Evolutionary conservation across 192 early-diverging fungal species (phyloP), one percentile per base, ranked within the genome.

Genomic region (Martensiomyces pterosporus): DNA sequence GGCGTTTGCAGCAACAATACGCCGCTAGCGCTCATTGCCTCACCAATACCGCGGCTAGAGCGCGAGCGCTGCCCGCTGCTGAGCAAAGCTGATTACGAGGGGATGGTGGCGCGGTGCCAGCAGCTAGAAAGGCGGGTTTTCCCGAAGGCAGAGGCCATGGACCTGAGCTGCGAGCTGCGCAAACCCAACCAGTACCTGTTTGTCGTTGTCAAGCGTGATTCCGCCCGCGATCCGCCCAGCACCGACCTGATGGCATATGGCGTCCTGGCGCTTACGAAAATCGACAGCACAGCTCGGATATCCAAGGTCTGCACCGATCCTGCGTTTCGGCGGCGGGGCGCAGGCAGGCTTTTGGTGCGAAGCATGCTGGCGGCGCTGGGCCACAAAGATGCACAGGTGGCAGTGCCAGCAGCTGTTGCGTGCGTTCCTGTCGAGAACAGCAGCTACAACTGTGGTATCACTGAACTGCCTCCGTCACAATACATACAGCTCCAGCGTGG

Each of bases 111-210:
- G 17, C 33, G 21, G 22, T 62, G 60, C 46, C 52, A 62, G 42
- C 51, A 52, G n/a, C 45, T 62, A 2, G 60, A 62, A 26, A 34
- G 33, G 13, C 60, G 52, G 2, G 52, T 55, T 15, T 62, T 62
- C 18, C 60, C 60, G 33, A 53, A 62, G 46, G 18, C 51, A 7
- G 60, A 62, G 41, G 60, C 60, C 17, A 53, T 62, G 51, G 34
- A 48, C 27, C 39, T 62, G 26, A 22, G 15, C 15, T 26, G 43
- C 16, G 51, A 62, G 41, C 23, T 54, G 16, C 39, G 47, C 38
- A 54, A 54, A 38, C 60, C 60, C 0, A 49, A 49, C 35, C 52
- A 46, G 24, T 54, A 22, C 22, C n/a, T 62, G 23, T 45, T 54
- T 41, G 52, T 49, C 19, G 47, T 53, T 3, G 10, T 47, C n/a